Conservation (phyloP, 495 filamentous ascomycete species). For the Penicillium lagena region DNA sequence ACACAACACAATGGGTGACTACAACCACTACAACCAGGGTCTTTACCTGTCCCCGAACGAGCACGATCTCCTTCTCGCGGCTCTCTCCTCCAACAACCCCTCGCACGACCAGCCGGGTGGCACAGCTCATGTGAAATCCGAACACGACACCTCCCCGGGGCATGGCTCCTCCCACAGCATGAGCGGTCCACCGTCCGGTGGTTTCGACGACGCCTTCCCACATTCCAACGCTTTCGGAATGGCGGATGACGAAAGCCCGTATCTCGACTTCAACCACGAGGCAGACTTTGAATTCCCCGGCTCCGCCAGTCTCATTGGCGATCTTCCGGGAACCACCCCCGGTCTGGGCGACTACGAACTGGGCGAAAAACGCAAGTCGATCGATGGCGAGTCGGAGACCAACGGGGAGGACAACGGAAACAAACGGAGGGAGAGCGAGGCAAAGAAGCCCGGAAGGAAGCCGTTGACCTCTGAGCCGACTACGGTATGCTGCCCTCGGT, state of each 20-base stretch:
- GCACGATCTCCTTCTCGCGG: slow-evolving; percentile 81
- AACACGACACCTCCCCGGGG: slow-evolving; percentile 23
- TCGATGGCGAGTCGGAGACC: slow-evolving; percentile 62
- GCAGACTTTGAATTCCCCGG: slow-evolving; percentile 62
- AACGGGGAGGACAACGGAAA: slow-evolving; percentile 64
- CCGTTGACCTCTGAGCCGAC: slow-evolving; percentile 92
- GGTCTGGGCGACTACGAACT: slow-evolving; percentile 35
- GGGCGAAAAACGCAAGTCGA: slow-evolving; percentile 70
- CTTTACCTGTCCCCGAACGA: slow-evolving; percentile 76
- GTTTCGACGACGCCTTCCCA: slow-evolving; percentile 45
- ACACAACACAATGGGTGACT: slow-evolving; percentile 27
- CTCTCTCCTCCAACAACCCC: slow-evolving; percentile 72
- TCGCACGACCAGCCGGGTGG: slow-evolving; percentile 1
- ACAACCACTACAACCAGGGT: slow-evolving; percentile 33
- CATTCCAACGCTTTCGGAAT: slow-evolving; percentile 38
- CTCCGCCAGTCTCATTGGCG: slow-evolving; percentile 64
- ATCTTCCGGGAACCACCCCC: slow-evolving; percentile 55
- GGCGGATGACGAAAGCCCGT: slow-evolving; percentile 66
- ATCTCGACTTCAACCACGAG: slow-evolving; percentile 75
- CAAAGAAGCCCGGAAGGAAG: slow-evolving; percentile 96
- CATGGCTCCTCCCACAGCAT: slow-evolving; percentile 25
- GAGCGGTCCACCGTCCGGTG: slow-evolving; percentile 43
- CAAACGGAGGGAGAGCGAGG: slow-evolving; percentile 75
- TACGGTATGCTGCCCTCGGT: slow-evolving; percentile 57
- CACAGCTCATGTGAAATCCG: slow-evolving; percentile 10